Percentiles rank a stretch among this genome's conserved stretches.
phyloP scores from a whole-genome alignment of 148 eudicot genomes.

The Silene latifolia region DNA sequence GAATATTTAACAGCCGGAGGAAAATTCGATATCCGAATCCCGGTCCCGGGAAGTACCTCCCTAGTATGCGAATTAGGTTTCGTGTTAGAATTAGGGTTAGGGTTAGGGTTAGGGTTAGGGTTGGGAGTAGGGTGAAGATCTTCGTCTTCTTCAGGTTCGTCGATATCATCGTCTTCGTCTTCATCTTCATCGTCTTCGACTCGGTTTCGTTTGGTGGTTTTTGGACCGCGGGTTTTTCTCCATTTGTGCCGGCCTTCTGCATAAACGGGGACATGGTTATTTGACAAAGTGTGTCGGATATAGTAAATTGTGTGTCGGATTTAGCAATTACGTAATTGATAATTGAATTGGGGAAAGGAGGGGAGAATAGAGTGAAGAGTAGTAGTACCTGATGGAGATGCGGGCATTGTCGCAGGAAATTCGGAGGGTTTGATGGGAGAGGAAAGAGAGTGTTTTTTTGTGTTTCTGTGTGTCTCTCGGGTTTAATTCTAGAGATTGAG shows the following conservation, averaged over 20 bases:
- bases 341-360: too few relatives aligned
- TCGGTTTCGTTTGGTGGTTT: conserved; percentile 46
- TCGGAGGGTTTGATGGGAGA: neutral
- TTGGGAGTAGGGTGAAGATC: conserved; percentile 29
- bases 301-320: too few relatives aligned
- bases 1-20: conserved; percentile 50
- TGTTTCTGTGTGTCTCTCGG: too few relatives aligned
- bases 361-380: neutral
- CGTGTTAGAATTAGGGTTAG: conserved; percentile 16
- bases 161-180: conserved; percentile 41
- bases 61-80: conserved; percentile 12
- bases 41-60: conserved; percentile 52
- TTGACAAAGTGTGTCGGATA: too few relatives aligned
- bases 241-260: conserved; percentile 64
- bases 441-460: neutral
- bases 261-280: too few relatives aligned
- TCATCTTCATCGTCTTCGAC: conserved; percentile 43
- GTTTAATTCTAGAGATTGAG: too few relatives aligned
- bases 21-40: conserved; percentile 53
- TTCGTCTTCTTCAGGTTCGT: conserved; percentile 49
- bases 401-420: conserved; percentile 52
- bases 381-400: conserved; percentile 65
- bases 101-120: conserved; percentile 30
- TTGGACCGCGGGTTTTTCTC: conserved; percentile 56
- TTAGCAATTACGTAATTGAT: too few relatives aligned